Conservation (phyloP, 106 monocot species). For the Posidonia australis region DNA sequence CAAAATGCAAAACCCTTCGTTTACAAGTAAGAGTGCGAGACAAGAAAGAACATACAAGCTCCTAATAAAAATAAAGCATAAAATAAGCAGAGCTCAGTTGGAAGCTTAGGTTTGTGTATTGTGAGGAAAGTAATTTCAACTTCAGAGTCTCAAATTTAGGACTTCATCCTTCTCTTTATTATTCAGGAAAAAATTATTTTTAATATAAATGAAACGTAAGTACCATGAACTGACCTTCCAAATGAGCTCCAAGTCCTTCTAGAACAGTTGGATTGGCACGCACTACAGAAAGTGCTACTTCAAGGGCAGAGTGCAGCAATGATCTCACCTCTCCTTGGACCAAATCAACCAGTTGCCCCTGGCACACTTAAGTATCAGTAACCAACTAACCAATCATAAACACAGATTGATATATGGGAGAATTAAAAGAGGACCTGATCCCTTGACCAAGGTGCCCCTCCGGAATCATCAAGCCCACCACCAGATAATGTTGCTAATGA, state of each 20-base stretch:
- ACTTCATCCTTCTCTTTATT: too few relatives aligned
- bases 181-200: too few relatives aligned
- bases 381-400: not conserved
- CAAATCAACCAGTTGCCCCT: conserved; percentile 90
- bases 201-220: not conserved
- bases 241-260: conserved; percentile 80
- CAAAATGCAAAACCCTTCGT: too few relatives aligned
- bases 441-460: conserved; percentile 66
- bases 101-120: not conserved
- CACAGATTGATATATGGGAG: not conserved
- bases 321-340: conserved; percentile 78
- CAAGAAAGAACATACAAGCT: too few relatives aligned
- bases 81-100: too few relatives aligned
- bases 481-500: conserved; percentile 70
- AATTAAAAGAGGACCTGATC: conserved; percentile 63
- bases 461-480: conserved; percentile 95
- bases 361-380: not conserved
- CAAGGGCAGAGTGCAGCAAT: conserved; percentile 81
- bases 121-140: not conserved
- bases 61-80: too few relatives aligned
- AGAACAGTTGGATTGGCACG: conserved; percentile 84
- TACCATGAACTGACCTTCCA: conserved; percentile 49
- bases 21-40: too few relatives aligned
- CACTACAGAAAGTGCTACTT: conserved; percentile 81
- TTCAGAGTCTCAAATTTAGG: not conserved